Percentiles rank a stretch among this genome's conserved stretches.
phyloP scores from a whole-genome alignment of 2,329 filamentous ascomycete genomes.

The Dactylellina parvicollis region DNA sequence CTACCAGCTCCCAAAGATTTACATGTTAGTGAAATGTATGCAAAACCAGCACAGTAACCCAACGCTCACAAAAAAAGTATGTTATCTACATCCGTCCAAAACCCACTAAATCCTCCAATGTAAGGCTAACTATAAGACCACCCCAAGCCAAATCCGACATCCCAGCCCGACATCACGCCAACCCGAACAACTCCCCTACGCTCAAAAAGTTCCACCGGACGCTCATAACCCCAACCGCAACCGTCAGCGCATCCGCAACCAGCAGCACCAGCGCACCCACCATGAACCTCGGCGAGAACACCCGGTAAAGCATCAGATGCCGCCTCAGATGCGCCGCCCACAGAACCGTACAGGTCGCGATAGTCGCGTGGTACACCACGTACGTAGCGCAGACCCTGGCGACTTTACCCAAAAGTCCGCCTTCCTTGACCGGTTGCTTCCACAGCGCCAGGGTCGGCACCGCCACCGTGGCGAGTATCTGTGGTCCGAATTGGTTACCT shows the following conservation, averaged over 20 bases:
- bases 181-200: conserved; percentile 89
- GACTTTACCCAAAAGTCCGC: conserved; percentile 72
- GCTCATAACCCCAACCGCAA: conserved; percentile 73
- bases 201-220: conserved; percentile 80
- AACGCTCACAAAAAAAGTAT: no score
- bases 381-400: conserved; percentile 78
- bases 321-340: conserved; percentile 88
- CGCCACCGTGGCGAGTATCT: conserved; percentile 81
- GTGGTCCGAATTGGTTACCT: conserved; percentile 88
- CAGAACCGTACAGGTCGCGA: conserved; percentile 85
- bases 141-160: no score
- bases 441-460: conserved; percentile 86
- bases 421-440: conserved; percentile 82
- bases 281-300: conserved; percentile 93
- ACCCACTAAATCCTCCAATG: no score
- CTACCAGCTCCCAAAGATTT: no score
- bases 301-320: conserved; percentile 95
- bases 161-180: conserved; percentile 64
- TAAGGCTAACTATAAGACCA: no score
- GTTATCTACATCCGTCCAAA: no score
- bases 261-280: conserved; percentile 76
- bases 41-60: no score
- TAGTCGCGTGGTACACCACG: conserved; percentile 80
- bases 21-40: no score
- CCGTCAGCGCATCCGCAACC: conserved; percentile 73